phyloP scores from a whole-genome alignment of 2,329 filamentous ascomycete genomes.

The Mycosphaerella sp. region DNA sequence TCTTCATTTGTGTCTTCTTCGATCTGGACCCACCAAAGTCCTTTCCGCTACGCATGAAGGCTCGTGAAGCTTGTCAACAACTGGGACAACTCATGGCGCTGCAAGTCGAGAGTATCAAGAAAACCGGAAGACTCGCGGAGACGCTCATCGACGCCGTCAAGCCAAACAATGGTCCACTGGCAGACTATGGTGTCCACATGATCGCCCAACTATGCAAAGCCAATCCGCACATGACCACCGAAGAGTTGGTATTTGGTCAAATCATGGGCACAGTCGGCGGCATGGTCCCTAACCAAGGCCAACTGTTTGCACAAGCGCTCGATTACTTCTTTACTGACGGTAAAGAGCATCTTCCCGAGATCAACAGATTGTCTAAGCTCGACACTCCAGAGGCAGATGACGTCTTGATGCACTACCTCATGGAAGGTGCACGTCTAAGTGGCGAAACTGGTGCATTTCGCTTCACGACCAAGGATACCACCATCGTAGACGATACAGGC shows the following conservation, averaged over 20 bases:
- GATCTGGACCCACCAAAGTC: conserved; percentile 49
- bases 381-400: conserved; percentile 44
- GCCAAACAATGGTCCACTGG: conserved; percentile 37
- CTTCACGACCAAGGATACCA: conserved; percentile 31
- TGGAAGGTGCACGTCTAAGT: conserved; percentile 41
- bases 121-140: conserved; percentile 33
- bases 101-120: conserved; percentile 44
- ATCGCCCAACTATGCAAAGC: conserved; percentile 48
- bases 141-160: conserved; percentile 39
- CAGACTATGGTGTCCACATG: conserved; percentile 51
- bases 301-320: conserved; percentile 52
- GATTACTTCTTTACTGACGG: conserved; percentile 51
- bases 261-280: conserved; percentile 53
- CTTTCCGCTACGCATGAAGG: conserved; percentile 47
- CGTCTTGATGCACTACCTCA: conserved; percentile 46
- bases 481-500: conserved; percentile 32
- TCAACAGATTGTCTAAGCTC: conserved; percentile 44
- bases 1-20: conserved; percentile 52
- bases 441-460: conserved; percentile 42
- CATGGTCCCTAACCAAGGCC: conserved; percentile 52
- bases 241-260: conserved; percentile 52
- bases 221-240: conserved; percentile 37
- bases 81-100: conserved; percentile 47
- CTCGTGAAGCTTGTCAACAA: conserved; percentile 43
- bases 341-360: conserved; percentile 42